Percentiles rank a stretch among this genome's conserved stretches.
phyloP scores from a whole-genome alignment of 371 early-diverging fungal genomes.

The Mucor lusitanicus region DNA sequence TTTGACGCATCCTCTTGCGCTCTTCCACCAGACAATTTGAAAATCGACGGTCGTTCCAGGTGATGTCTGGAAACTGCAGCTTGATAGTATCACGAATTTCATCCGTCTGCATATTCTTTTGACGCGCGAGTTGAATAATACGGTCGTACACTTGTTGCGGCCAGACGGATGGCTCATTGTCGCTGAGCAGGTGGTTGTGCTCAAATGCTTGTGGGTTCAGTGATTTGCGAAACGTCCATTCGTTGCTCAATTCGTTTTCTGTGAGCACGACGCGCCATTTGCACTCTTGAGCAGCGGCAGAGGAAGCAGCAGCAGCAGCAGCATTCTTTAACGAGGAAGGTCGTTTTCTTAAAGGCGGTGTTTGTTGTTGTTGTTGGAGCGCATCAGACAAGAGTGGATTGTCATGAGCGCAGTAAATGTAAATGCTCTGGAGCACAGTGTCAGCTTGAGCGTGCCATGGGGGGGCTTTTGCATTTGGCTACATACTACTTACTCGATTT shows the following conservation, averaged over 20 bases:
- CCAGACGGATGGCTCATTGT: constrained; percentile 28
- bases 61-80: constrained; percentile 55
- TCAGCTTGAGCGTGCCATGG: no score
- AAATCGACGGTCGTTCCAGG: constrained; percentile 65
- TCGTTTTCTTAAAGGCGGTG: constrained; percentile 52
- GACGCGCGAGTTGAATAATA: constrained; percentile 43
- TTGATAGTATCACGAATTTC: constrained; percentile 52
- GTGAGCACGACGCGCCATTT: constrained; percentile 59
- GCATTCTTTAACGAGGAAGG: constrained; percentile 37
- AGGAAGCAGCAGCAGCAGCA: neutral
- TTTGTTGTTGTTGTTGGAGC: constrained; percentile 31
- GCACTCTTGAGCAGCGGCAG: constrained; percentile 42
- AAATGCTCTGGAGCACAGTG: constrained; percentile 43
- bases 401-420: constrained; percentile 62
- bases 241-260: constrained; percentile 42
- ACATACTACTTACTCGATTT: constrained; percentile 34
- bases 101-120: constrained; percentile 25
- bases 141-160: constrained; percentile 43
- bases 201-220: constrained; percentile 57
- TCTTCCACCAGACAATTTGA: constrained; percentile 59
- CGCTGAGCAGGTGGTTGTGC: constrained; percentile 59
- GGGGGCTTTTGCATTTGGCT: neutral
- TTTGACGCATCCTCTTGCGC: constrained; percentile 49
- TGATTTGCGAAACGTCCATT: constrained; percentile 58
- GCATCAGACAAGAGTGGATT: constrained; percentile 15